Evolutionary conservation across 2,329 filamentous ascomycete genomes (phyloP).

Genomic region (Hirsutella thompsonii): DNA sequence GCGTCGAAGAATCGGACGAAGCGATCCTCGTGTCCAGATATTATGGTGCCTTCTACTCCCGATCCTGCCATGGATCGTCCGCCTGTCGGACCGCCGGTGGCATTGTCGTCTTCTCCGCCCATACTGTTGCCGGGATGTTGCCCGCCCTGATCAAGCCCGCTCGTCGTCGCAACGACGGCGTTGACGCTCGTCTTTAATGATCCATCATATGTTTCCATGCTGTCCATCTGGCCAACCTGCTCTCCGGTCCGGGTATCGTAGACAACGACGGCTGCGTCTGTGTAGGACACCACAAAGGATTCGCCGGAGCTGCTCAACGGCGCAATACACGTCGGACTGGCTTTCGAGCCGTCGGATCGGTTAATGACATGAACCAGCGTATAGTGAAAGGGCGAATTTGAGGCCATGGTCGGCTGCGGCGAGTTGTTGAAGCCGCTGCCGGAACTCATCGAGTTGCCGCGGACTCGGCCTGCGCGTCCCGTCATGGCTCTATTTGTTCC

Average conservation of each 20-base stretch:
- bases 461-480: slow-evolving; percentile 56
- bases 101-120: slow-evolving; percentile 60
- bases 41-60: slow-evolving; percentile 83
- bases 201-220: slow-evolving; percentile 84
- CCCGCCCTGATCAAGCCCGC: slow-evolving; percentile 58
- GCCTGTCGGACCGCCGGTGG: slow-evolving; percentile 63
- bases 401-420: slow-evolving; percentile 78
- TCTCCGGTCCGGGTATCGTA: slow-evolving; percentile 90
- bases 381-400: slow-evolving; percentile 74
- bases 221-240: slow-evolving; percentile 85
- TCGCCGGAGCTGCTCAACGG: slow-evolving; percentile 72
- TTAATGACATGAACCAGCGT: slow-evolving; percentile 79
- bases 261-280: slow-evolving; percentile 78
- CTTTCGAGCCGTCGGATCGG: slow-evolving; percentile 48
- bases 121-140: slow-evolving; percentile 42
- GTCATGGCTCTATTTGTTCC: slow-evolving; percentile 44
- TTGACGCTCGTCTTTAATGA: slow-evolving; percentile 73
- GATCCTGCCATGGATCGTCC: slow-evolving; percentile 54
- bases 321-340: slow-evolving; percentile 86
- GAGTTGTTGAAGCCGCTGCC: slow-evolving; percentile 84
- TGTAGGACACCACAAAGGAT: slow-evolving; percentile 85
- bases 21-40: slow-evolving; percentile 91
- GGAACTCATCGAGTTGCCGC: slow-evolving; percentile 87
- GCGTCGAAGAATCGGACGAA: slow-evolving; percentile 97
- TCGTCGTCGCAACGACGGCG: slow-evolving; percentile 75